Evolutionary conservation across 2,329 filamentous ascomycete genomes (phyloP).

Genomic region (Colletotrichum tamarilloi): DNA sequence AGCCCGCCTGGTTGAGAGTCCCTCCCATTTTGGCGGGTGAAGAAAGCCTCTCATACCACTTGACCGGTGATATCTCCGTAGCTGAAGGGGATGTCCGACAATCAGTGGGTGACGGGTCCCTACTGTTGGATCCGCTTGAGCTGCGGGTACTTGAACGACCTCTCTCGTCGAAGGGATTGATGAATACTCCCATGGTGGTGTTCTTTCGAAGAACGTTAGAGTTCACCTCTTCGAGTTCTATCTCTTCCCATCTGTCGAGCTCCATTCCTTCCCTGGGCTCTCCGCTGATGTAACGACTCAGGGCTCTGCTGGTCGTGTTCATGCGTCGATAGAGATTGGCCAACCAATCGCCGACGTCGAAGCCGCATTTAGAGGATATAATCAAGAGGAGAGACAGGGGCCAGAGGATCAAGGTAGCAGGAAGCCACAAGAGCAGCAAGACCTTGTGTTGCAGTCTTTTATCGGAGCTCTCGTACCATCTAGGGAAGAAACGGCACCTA

Average conservation of each 20-base stretch:
- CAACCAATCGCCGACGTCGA: not conserved
- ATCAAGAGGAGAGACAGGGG: not conserved
- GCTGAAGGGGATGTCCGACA: not conserved
- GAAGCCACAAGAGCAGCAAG: slow-evolving; percentile 6
- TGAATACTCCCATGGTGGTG: not conserved
- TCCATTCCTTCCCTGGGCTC: not conserved
- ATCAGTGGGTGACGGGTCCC: not conserved
- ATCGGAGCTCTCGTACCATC: slow-evolving; percentile 7
- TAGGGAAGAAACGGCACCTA: not conserved
- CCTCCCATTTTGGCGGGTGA: not conserved
- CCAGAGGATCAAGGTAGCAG: slow-evolving; percentile 4
- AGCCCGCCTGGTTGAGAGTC: not conserved
- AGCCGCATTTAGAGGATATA: not conserved
- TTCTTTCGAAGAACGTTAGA: too few relatives aligned
- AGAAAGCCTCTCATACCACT: not conserved
- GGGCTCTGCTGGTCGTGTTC: too few relatives aligned
- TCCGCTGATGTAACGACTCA: not conserved
- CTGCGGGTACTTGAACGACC: not conserved
- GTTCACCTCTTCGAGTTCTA: not conserved
- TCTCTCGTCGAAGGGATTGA: not conserved
- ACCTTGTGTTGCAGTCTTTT: not conserved
- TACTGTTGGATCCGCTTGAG: not conserved
- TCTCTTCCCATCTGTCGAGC: not conserved
- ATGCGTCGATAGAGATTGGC: too few relatives aligned
- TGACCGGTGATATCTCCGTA: not conserved